phyloP scores from a whole-genome alignment of 371 early-diverging fungal genomes.

The Actinomortierella ambigua region DNA sequence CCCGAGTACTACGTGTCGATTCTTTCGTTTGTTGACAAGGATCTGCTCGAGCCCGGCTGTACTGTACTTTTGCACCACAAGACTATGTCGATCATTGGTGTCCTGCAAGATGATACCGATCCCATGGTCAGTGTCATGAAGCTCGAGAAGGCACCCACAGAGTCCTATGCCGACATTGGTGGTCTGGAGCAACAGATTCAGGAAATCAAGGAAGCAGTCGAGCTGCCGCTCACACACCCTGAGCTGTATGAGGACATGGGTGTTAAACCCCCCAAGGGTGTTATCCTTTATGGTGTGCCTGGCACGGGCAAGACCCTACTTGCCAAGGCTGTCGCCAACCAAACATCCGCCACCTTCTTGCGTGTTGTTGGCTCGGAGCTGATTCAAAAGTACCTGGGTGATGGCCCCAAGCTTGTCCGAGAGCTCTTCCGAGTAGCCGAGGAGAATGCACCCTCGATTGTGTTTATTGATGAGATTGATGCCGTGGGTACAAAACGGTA shows the following conservation, averaged over 20 bases:
- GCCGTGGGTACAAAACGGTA: conserved; percentile 98
- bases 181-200: conserved; percentile 99
- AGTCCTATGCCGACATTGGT: conserved; percentile 99
- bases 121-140: conserved; percentile 99
- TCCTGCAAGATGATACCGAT: conserved; percentile 96
- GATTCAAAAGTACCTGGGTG: conserved; percentile 99
- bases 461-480: conserved; percentile 99
- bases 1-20: conserved; percentile 99
- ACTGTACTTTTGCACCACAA: conserved; percentile 98
- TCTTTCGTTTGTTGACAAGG: conserved; percentile 99
- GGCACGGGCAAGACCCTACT: conserved; percentile 99
- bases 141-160: conserved; percentile 99
- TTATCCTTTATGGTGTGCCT: conserved; percentile 99
- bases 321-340: conserved; percentile 99
- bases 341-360: conserved; percentile 99
- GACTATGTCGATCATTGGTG: conserved; percentile 95
- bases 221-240: conserved; percentile 99
- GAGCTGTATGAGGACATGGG: conserved; percentile 99
- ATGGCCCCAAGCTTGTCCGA: conserved; percentile 99
- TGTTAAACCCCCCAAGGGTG: conserved; percentile 99
- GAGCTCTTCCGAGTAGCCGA: conserved; percentile 99
- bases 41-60: conserved; percentile 98
- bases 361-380: conserved; percentile 99
- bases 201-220: conserved; percentile 99
- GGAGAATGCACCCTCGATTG: conserved; percentile 99